Conservation (phyloP, 805 yeast species). For the Vanderwaltozyma yarrowii region DNA sequence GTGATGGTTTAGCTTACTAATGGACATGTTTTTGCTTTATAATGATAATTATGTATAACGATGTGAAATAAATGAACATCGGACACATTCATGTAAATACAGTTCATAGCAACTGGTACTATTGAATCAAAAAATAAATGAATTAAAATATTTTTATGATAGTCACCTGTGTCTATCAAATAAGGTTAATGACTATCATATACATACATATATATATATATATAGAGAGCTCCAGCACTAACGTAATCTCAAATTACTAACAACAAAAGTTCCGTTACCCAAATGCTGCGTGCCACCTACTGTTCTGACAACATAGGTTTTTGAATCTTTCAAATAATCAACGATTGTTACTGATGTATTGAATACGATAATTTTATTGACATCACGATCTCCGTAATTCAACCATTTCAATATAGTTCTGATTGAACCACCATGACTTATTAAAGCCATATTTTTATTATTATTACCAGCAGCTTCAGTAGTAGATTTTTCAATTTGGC, state of each 20-base stretch:
- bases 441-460: constrained; percentile 42
- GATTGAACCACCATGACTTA: constrained; percentile 79
- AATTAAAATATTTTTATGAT: too few species aligned
- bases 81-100: too few species aligned
- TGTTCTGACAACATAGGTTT: constrained; percentile 35
- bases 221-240: too few species aligned
- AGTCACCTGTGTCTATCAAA: too few species aligned
- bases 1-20: neutral
- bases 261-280: constrained; percentile 42
- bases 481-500: constrained; percentile 36
- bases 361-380: constrained; percentile 46
- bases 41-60: too few species aligned
- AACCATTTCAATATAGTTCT: constrained; percentile 48
- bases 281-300: constrained; percentile 66
- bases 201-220: too few species aligned
- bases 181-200: too few species aligned
- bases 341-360: constrained; percentile 67
- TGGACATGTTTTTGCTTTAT: too few species aligned
- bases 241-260: constrained; percentile 38
- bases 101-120: too few species aligned
- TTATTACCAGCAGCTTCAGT: constrained; percentile 26
- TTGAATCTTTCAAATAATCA: constrained; percentile 38
- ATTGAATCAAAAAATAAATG: too few species aligned
- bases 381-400: constrained; percentile 32
- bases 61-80: too few species aligned